Evolutionary conservation across 140 eudicot species (phyloP).

Genomic region (Stevia rebaudiana): DNA sequence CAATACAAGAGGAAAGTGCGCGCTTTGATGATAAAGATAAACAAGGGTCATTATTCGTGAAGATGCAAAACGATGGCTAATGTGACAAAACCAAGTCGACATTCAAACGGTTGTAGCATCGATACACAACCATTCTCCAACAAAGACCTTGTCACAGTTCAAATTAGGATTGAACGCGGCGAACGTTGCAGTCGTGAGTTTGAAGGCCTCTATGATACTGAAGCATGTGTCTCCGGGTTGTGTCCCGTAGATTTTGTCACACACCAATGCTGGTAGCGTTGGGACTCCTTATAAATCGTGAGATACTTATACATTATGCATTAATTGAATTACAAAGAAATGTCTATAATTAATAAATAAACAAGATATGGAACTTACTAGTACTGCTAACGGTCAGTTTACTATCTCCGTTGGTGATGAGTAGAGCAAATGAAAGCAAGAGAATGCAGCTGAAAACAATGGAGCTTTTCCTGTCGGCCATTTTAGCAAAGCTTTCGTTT

Average conservation of each 20-base stretch:
- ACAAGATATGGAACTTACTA: constrained; percentile 1
- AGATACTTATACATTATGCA: no score
- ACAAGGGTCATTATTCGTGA: no score
- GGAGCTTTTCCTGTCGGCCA: constrained; percentile 18
- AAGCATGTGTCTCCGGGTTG: constrained; percentile 30
- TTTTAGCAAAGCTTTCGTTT: constrained; percentile 11
- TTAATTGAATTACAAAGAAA: no score
- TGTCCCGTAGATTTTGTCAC: constrained; percentile 28
- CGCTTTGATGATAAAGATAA: no score
- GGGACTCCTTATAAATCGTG: no score
- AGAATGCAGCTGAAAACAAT: constrained; percentile 4
- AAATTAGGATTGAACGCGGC: constrained; percentile 26
- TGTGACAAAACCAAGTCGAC: neutral
- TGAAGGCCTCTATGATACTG: constrained; percentile 21
- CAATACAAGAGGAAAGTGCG: no score
- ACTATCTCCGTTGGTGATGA: constrained; percentile 21
- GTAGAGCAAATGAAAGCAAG: constrained; percentile 19
- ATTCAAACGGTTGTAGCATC: constrained; percentile 4
- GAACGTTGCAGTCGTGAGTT: constrained; percentile 17
- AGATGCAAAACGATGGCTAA: neutral
- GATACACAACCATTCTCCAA: constrained; percentile 33
- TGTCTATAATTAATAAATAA: no score
- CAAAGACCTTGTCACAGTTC: constrained; percentile 32
- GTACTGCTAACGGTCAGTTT: constrained; percentile 7
- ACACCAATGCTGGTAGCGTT: neutral